Conservation (phyloP, 257 asterid genomes). For the Henckelia pumila region DNA sequence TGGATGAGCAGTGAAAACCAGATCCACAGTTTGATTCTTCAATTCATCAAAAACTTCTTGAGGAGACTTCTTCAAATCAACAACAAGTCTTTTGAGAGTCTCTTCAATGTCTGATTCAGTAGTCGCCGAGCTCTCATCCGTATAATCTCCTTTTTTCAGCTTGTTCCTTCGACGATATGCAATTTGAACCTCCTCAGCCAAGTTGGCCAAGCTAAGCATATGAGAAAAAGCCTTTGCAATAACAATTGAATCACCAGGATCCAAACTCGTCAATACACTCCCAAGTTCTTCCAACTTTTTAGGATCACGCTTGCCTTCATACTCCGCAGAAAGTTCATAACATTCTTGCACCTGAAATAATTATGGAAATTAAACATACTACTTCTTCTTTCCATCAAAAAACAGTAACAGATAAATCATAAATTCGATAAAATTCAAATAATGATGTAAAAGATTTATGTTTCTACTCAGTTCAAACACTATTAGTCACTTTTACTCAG, state of each 20-base stretch:
- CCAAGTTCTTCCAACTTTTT: conserved; percentile 61
- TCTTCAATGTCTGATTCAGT: conserved; percentile 66
- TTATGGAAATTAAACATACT: not conserved
- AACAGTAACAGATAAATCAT: no score
- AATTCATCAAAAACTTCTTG: conserved; percentile 56
- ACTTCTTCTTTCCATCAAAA: not conserved
- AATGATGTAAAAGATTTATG: conserved; percentile 1
- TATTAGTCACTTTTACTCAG: not conserved
- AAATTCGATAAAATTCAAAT: not conserved
- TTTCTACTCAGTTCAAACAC: conserved; percentile 19
- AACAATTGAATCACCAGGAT: conserved; percentile 60
- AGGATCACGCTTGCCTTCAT: conserved; percentile 48
- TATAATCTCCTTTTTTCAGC: conserved; percentile 50
- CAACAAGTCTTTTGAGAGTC: conserved; percentile 55
- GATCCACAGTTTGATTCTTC: conserved; percentile 64
- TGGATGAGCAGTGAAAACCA: conserved; percentile 63
- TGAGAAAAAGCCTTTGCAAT: conserved; percentile 57
- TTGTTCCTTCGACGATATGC: conserved; percentile 50
- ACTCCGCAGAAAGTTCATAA: conserved; percentile 60
- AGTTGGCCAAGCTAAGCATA: conserved; percentile 67
- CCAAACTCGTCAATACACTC: conserved; percentile 46
- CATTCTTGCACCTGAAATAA: conserved; percentile 49
- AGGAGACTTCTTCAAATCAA: conserved; percentile 56
- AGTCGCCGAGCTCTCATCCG: conserved; percentile 59
- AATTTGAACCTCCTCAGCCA: conserved; percentile 70